Base-by-base conservation (phyloP, 352 stramenopile genomes). In the Phytophthora fragariaefolia region DNA sequence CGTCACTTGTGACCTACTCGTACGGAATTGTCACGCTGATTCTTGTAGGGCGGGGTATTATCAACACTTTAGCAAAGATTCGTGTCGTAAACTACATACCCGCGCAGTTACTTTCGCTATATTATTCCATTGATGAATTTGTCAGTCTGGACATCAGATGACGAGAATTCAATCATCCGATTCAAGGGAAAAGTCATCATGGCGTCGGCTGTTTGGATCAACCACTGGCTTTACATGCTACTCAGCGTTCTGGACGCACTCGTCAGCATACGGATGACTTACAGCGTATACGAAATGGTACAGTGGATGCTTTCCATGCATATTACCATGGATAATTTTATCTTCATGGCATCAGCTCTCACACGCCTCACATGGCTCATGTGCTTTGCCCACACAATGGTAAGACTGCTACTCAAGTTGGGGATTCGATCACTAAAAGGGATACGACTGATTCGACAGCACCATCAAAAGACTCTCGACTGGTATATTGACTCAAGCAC, bases 211-310 rank as follows among this genome's bases (percentile, higher is more conserved):
- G 58, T 86, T 2, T 89, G 82, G 82, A 85, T 89, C 55, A 91
- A 89, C 56, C 80, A 91, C 48, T 91, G 82, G 82, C 63, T 89
- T 1, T 91, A 89, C 62, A 87, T 89, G 6, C 32, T 71, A 2
- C 40, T 89, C 1, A 89, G 82, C 53, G 81, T 88, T 15, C 45
- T 88, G 30, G 80, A 91, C 10, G 61, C 78, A 6, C 53, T 88
- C 7, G 51, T 72, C 1, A 86, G 75, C 50, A 13, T 89, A 0
- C 74, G 80, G 0, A 69, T 80, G 54, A 86, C 66, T 8, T 89
- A 89, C 47, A 66, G 76, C 6, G 64, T 80, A 2, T 63, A 82
- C 3, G 54, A 83, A 23, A 78, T 87, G 17, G 82, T 78, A 4
- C 77, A 79, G 38, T 90, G 69, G 66, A 89, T 90, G 77, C 69